A percentile compares a stretch with the other conserved stretches of the same genome.
Evolutionary conservation across 257 asterid genomes (phyloP).

Genomic region (Salvia rosmarinus): DNA sequence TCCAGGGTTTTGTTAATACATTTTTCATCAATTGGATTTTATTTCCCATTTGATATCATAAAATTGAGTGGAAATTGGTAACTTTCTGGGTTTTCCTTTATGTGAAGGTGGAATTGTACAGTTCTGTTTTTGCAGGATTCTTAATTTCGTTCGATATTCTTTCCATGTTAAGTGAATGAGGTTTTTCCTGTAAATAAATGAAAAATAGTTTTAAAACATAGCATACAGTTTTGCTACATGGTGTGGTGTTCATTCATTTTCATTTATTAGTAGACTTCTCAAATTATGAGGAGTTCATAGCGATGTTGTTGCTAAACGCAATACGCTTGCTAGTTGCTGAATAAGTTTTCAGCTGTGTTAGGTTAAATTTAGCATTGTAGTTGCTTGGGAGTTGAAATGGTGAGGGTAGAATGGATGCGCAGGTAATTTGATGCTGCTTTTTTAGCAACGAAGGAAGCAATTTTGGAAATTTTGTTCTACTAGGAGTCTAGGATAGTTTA

Average conservation of each 20-base stretch:
- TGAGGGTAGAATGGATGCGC: conserved; percentile 3
- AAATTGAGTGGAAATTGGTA: background rate
- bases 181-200: too few relatives aligned
- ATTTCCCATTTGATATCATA: background rate
- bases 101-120: background rate
- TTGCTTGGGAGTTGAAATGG: background rate
- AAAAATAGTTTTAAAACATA: background rate
- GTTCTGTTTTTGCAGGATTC: conserved; percentile 19
- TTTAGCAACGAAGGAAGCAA: background rate
- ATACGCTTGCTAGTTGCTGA: background rate
- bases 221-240: background rate
- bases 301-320: conserved; percentile 2
- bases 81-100: background rate
- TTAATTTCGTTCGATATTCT: conserved; percentile 17
- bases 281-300: background rate
- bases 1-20: conserved; percentile 25
- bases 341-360: background rate
- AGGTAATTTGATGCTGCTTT: background rate
- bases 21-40: background rate
- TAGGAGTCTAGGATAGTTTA: conserved; percentile 22
- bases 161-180: conserved; percentile 17
- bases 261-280: conserved; percentile 14
- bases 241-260: conserved; percentile 27
- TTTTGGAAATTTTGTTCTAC: background rate
- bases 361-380: background rate